Evolutionary conservation across 495 filamentous ascomycete species (phyloP).

Genomic region (Geopyxis carbonaria): DNA sequence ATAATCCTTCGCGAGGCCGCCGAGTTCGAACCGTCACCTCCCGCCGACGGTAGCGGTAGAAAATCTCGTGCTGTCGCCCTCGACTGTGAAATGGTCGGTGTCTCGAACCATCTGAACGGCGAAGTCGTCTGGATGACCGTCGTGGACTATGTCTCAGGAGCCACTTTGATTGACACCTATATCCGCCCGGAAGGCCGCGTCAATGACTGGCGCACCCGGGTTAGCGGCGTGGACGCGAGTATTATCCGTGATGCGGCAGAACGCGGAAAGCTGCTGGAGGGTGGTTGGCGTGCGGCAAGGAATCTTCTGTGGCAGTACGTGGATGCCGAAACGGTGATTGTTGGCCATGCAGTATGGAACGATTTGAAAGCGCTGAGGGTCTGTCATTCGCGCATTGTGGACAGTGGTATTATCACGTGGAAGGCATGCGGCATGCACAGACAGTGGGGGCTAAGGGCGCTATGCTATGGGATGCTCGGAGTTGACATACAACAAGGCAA

Average conservation of each 20-base stretch:
- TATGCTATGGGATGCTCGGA: conserved; percentile 23
- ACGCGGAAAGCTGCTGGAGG: background rate
- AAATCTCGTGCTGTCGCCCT: background rate
- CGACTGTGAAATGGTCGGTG: background rate
- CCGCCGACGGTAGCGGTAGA: too few species aligned
- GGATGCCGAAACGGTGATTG: conserved; percentile 55
- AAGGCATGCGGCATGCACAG: too few species aligned
- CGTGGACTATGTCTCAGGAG: background rate
- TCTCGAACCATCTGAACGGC: background rate
- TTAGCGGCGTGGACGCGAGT: background rate
- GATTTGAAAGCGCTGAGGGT: conserved; percentile 72
- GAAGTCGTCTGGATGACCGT: background rate
- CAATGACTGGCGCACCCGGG: background rate
- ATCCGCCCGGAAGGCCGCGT: background rate
- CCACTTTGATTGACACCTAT: background rate
- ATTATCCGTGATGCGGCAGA: background rate
- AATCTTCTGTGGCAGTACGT: conserved; percentile 53
- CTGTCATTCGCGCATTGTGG: conserved; percentile 67
- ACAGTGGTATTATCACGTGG: conserved; percentile 75
- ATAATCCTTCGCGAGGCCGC: too few species aligned
- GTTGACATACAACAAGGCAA: conserved; percentile 26
- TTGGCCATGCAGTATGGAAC: conserved; percentile 90
- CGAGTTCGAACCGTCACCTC: too few species aligned
- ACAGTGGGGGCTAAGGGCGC: conserved; percentile 22
- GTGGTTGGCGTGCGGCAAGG: conserved; percentile 37